These are phyloP conservation scores for Besnoitia besnoiti DNA, from an alignment of 169 alveolate species.

Conservation along the genomic window DNA sequence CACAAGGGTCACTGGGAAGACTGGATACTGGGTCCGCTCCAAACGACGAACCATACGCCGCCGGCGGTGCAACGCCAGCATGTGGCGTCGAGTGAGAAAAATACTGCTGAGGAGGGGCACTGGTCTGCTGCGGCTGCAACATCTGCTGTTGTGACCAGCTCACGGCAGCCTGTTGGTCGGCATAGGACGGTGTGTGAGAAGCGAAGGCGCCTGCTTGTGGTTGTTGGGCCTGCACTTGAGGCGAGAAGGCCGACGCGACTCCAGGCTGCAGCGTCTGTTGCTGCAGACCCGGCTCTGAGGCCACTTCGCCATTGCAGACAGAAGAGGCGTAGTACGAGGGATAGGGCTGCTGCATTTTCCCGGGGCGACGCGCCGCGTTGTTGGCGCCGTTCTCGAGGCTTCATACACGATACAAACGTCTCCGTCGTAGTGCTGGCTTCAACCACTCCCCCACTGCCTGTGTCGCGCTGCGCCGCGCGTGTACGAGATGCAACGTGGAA, in stretches of 20 bases:
- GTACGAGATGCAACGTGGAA: too few species aligned
- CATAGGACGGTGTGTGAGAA: not conserved
- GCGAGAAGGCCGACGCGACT: not conserved
- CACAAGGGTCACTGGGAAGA: not conserved
- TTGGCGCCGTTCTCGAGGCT: too few species aligned
- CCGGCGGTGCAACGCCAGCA: too few species aligned
- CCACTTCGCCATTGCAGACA: not conserved
- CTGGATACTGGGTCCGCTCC: not conserved
- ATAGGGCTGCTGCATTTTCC: not conserved
- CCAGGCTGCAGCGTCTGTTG: not conserved
- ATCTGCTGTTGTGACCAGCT: not conserved
- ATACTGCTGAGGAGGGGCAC: not conserved
- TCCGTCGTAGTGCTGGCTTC: too few species aligned
- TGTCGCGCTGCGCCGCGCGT: too few species aligned
- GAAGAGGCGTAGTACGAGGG: not conserved
- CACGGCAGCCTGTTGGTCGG: not conserved
- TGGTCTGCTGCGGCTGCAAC: not conserved
- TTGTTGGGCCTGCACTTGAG: not conserved
- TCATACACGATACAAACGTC: too few species aligned
- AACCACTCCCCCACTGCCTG: too few species aligned
- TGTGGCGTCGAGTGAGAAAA: not conserved
- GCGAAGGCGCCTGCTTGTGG: not conserved
- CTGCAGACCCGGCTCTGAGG: not conserved
- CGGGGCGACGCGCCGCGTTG: too few species aligned
- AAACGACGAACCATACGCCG: not conserved